Conservation (phyloP, 352 stramenopile genomes). For the Peronosclerospora sorghi region DNA sequence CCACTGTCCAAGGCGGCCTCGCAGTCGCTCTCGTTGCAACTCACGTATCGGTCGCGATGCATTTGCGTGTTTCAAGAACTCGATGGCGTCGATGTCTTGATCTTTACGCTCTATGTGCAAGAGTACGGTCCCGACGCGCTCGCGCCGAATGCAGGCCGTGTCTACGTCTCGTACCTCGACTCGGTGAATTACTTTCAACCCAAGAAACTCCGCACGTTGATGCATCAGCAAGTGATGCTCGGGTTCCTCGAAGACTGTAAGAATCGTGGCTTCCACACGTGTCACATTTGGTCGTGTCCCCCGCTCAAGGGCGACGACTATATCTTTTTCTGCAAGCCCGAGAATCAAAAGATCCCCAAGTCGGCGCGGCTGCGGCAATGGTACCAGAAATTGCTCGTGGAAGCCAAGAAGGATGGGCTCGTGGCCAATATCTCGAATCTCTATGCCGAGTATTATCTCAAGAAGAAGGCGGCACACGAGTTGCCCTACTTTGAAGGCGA, state of each 20-base stretch:
- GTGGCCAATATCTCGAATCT: constrained; percentile 77
- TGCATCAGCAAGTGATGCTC: constrained; percentile 85
- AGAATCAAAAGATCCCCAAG: constrained; percentile 87
- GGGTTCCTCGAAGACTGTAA: constrained; percentile 83
- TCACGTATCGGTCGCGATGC: constrained; percentile 81
- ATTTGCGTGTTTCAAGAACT: constrained; percentile 87
- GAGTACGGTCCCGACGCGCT: constrained; percentile 73
- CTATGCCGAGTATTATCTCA: constrained; percentile 82
- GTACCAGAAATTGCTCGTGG: constrained; percentile 77
- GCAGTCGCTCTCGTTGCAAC: constrained; percentile 35
- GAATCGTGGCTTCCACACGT: constrained; percentile 77
- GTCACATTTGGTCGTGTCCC: constrained; percentile 86
- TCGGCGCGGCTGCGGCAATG: constrained; percentile 73
- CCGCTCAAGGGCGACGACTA: constrained; percentile 83
- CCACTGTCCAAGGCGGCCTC: constrained; percentile 8
- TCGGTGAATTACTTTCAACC: constrained; percentile 86
- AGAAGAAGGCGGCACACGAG: constrained; percentile 78
- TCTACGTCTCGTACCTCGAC: constrained; percentile 86
- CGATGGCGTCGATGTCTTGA: constrained; percentile 79
- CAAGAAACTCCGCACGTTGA: constrained; percentile 79
- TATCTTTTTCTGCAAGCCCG: constrained; percentile 86
- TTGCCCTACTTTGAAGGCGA: constrained; percentile 99
- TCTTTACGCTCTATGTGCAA: constrained; percentile 86
- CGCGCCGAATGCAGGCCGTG: constrained; percentile 60
- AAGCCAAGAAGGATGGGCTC: constrained; percentile 73